Conservation (phyloP, 352 stramenopile genomes). For the Phytophthora foliorum region DNA sequence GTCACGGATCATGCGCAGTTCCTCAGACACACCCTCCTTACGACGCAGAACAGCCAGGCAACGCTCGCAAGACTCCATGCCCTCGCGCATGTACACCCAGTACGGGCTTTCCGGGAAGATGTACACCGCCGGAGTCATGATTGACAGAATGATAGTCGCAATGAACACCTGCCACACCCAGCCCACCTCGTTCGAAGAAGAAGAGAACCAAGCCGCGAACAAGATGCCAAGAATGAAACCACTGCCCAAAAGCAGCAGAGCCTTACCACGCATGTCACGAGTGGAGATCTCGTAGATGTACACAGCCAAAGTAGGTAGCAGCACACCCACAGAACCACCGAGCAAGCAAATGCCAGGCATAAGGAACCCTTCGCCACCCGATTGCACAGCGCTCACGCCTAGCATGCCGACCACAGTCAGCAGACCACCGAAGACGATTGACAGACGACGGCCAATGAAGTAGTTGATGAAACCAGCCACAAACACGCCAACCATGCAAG, state of each 20-base stretch:
- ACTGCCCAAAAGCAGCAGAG: slow-evolving; percentile 75
- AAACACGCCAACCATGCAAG: slow-evolving; percentile 58
- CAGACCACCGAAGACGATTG: slow-evolving; percentile 77
- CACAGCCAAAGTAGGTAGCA: slow-evolving; percentile 78
- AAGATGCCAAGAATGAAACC: slow-evolving; percentile 77
- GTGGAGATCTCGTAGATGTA: slow-evolving; percentile 92
- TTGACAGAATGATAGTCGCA: slow-evolving; percentile 76
- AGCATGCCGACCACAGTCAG: slow-evolving; percentile 79
- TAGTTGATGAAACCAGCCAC: slow-evolving; percentile 68
- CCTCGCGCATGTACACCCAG: slow-evolving; percentile 86
- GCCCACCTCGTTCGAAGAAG: slow-evolving; percentile 74
- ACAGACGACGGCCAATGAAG: slow-evolving; percentile 80
- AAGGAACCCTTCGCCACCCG: slow-evolving; percentile 61
- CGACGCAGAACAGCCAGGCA: slow-evolving; percentile 78
- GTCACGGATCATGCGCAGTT: slow-evolving; percentile 83
- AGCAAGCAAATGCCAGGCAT: slow-evolving; percentile 74
- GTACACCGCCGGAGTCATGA: slow-evolving; percentile 85
- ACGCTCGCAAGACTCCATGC: slow-evolving; percentile 76
- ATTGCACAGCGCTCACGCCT: slow-evolving; percentile 67
- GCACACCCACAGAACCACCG: slow-evolving; percentile 62
- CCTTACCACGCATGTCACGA: slow-evolving; percentile 85
- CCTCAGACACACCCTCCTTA: slow-evolving; percentile 78
- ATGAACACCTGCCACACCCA: slow-evolving; percentile 91
- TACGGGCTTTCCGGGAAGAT: slow-evolving; percentile 90
- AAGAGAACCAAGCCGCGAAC: slow-evolving; percentile 73